Evolutionary conservation across 306 rosid genomes (phyloP), one percentile per base, ranked within the genome.

Genomic region (Vachellia pachyceras): DNA sequence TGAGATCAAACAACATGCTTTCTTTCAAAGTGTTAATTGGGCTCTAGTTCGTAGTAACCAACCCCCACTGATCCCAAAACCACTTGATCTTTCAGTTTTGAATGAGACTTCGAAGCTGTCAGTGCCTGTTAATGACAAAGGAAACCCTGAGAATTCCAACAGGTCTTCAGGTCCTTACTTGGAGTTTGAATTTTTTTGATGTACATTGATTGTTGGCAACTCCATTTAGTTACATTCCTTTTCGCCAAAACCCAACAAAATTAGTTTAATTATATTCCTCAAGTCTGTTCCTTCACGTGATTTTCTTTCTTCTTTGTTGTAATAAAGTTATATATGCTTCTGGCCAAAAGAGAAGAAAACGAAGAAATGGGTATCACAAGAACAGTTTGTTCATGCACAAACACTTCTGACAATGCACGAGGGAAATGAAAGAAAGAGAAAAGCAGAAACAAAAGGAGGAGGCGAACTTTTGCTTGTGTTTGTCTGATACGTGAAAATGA

Each of bases 261-360:
- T 2, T 44, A 50, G 23, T 50, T 18, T 50, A 22, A 50, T 37
- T 37, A 37, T 3, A 29, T 15, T 50, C 58, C 58, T 50, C 58
- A 50, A 50, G 58, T 17, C 58, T 50, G 50, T 50, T 50, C 57
- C 57, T 54, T 54, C 60, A 18, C 60, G 60, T 54, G 60, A 54
- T 54, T 18, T 52, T 54, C 60, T 54, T 54, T 54, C 60, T 54
- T n/a, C 10, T 54, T 10, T n/a, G 22, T 54, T 54, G 60, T n/a
- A 7, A 17, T 54, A 54, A 54, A 54, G 60, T 54, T 54, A 54
- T n/a, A 54, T n/a, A 50, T 50, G 60, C 23, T 54, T n/a, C 54
- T 47, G 9, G 44, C 17, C 14, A 47, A 47, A 47, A 47, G 54
- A 47, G 54, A 47, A 15, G 54, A 29, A 47, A 47, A 47, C n/a